A percentile compares a stretch with the other conserved stretches of the same genome.
These are phyloP conservation scores for Penicillium sp. DNA, from an alignment of 2,329 filamentous ascomycete species.

Conservation along the genomic window DNA sequence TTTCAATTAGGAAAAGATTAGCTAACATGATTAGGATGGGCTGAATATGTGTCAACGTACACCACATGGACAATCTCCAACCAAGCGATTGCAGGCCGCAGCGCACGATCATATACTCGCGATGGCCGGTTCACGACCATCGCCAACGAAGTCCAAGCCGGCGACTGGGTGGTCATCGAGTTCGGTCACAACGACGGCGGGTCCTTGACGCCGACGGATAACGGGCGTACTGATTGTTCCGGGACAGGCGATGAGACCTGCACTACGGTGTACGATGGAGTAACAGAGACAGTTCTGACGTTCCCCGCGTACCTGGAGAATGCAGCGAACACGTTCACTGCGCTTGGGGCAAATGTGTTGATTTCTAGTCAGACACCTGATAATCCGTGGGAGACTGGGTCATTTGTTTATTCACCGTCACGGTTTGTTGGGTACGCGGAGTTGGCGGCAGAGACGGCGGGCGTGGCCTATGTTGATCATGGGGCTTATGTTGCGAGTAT, in stretches of 20 bases:
- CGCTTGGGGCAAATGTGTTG: conserved; percentile 62
- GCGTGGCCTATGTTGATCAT: conserved; percentile 61
- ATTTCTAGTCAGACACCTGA: conserved; percentile 61
- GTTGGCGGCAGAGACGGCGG: conserved; percentile 45
- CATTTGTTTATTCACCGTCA: conserved; percentile 48
- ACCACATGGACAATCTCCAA: conserved; percentile 57
- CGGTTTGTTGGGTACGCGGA: conserved; percentile 60
- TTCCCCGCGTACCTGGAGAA: conserved; percentile 61
- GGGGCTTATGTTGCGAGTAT: conserved; percentile 58
- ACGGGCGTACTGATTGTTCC: conserved; percentile 61
- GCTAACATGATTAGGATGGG: conserved; percentile 55
- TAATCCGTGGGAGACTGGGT: conserved; percentile 62
- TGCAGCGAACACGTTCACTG: conserved; percentile 54
- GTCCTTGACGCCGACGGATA: conserved; percentile 55
- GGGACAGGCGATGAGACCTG: conserved; percentile 58
- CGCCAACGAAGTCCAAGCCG: conserved; percentile 51
- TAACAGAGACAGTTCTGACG: conserved; percentile 58
- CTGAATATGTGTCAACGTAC: conserved; percentile 58
- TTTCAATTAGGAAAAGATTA: not conserved
- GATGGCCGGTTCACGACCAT: conserved; percentile 65
- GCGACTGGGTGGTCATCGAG: conserved; percentile 69
- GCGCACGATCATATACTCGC: conserved; percentile 64
- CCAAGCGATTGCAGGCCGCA: conserved; percentile 65
- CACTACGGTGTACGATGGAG: conserved; percentile 52
- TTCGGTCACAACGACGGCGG: conserved; percentile 74